Base-by-base conservation (phyloP, 1,284 basidiomycete species). In the Tetrapyrgos nigripes region DNA sequence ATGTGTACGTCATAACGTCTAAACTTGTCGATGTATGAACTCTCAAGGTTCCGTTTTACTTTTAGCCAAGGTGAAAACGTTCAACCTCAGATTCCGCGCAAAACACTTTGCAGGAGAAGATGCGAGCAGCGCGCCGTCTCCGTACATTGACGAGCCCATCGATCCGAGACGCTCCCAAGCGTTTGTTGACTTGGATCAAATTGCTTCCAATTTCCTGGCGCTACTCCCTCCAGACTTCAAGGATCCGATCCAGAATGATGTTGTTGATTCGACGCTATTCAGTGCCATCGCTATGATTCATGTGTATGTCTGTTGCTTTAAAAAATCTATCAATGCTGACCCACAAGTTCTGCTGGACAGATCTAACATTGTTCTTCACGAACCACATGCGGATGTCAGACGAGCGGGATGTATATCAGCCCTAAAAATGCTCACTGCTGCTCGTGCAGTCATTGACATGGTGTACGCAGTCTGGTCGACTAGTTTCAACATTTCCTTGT, bases 251-350 rank as follows among this genome's bases (percentile, higher is more conserved):
- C 70, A 73, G 17, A 77, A 83, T 50, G 83, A 83, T 60, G 73
- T 83, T 1, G 77, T 92, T 14, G 89, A 92, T 62, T 80, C 82
- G 29, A 85, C 89, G 61, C 72, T 92, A 29, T 91, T 89, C 63
- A 80, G 86, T 2, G 83, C 88, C 3, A 83, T 82, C 64, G 68
- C 87, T 33, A 81, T 87, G 60, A 80, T 86, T 3, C 80, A 87
- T 68, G 79, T 89, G 89, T 91, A 74, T 68, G 86, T 77, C 8
- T 27, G 13, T 28, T 53, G 33, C 9, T 51, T 31, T 19, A 33
- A 44, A 52, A 24, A 51, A 58, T 35, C 56, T 46, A 23, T 52
- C 49, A 59, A 58, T 61, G n/a, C 44, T 46, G 28, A 59, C 27
- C 10, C 28, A n/a, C n/a, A n/a, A n/a, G n/a, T n/a, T 31, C 26